Base-by-base conservation (phyloP, 1,139 yeast genomes). In the Candida freyschussii region DNA sequence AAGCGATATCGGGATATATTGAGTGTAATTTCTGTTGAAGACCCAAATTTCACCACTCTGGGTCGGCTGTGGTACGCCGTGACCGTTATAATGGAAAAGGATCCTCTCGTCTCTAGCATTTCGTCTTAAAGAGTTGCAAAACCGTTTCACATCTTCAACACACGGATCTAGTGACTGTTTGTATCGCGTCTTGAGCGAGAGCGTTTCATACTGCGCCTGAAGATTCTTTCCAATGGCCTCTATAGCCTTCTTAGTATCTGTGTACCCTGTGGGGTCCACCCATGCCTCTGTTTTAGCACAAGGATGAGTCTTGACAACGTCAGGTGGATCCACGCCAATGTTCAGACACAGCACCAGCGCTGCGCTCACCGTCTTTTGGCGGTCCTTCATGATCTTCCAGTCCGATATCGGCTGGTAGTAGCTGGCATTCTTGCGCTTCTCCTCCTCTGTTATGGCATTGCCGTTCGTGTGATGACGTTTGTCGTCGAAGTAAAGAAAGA, bases 1-100 rank as follows among this genome's bases (percentile, higher is more conserved):
- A 15, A 91, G 62, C 6, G 96, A 84, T 2, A 91, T 93, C 1
- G 99, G 99, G 40, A 91, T 91, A 55, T 91, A 91, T 60, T 91
- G 98, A 2, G 98, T 91, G 56, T 89, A 93, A 1, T 96, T 96
- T 47, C 96, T 67, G 57, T 91, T 91, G 62, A 91, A 91, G 12
- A 93, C 97, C 99, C 99, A 91, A 15, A 91, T 86, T 54, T 91
- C 99, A n/a, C 99, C 99, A 34, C 89, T 78, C 18, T 87, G 77
- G 0, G 98, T 93, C 1, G 99, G 98, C 46, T 87, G 87, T 0
- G 99, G 99, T 3, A 91, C 99, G 13, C 99, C 99, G 54, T 91
- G 99, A 4, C 99, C 99, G 52, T 91, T 91, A 56, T 93, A 91
- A 56, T 93, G 98, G 57, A 91, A 91, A 33, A 91, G 58, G 9